Evolutionary conservation across 352 stramenopile species (phyloP).

Genomic region (Stramenopiles sp.): DNA sequence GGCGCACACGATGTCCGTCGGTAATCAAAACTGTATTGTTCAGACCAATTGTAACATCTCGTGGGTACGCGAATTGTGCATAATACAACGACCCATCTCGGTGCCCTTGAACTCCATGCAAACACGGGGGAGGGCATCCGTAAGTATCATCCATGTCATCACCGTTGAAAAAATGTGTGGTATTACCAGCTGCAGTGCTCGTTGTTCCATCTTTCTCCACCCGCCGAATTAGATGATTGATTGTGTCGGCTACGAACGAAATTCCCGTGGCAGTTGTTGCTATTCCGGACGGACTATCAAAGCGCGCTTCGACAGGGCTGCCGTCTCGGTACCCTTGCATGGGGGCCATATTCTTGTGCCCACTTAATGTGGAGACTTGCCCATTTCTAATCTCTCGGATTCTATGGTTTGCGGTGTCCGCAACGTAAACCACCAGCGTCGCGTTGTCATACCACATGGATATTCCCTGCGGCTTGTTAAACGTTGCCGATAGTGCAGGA

Average conservation of each 20-base stretch:
- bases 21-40: conserved; percentile 58
- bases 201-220: conserved; percentile 37
- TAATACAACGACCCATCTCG: conserved; percentile 56
- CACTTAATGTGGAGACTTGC: too few species aligned
- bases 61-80: conserved; percentile 71
- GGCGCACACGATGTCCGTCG: conserved; percentile 61
- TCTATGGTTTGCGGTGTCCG: conserved; percentile 53
- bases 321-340: conserved; percentile 69
- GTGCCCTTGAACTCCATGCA: conserved; percentile 59
- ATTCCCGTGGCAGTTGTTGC: conserved; percentile 43
- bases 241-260: conserved; percentile 81
- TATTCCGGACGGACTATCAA: conserved; percentile 73
- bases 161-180: too few species aligned
- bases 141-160: too few species aligned
- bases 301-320: conserved; percentile 40
- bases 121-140: conserved; percentile 62
- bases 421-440: conserved; percentile 51
- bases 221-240: conserved; percentile 74
- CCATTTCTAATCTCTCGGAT: conserved; percentile 42
- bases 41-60: conserved; percentile 55
- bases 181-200: conserved; percentile 22
- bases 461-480: conserved; percentile 17
- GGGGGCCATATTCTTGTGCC: too few species aligned
- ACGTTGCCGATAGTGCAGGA: too few species aligned
- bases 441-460: conserved; percentile 28